Conservation (phyloP, 2,329 filamentous ascomycete species). For the Arthrobotrys sinensis region DNA sequence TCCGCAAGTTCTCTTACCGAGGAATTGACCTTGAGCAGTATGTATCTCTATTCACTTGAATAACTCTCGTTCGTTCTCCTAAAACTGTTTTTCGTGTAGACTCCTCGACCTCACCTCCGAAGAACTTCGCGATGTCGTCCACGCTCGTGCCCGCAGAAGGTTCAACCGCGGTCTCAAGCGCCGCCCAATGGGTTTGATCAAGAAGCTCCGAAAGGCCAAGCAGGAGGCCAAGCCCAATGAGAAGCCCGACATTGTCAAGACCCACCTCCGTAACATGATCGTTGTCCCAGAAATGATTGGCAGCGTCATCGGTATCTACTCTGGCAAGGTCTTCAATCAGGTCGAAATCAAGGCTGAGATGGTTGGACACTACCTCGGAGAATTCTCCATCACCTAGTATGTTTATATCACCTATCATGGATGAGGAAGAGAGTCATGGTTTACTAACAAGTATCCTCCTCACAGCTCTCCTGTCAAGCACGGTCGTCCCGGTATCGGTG, state of each 20-base stretch:
- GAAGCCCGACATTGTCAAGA: constrained; percentile 99
- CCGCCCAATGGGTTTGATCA: constrained; percentile 99
- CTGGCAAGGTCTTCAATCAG: constrained; percentile 99
- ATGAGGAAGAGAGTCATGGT: not conserved
- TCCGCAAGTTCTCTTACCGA: constrained; percentile 99
- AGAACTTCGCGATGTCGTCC: constrained; percentile 98
- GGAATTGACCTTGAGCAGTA: constrained; percentile 99
- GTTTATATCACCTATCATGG: constrained; percentile 69
- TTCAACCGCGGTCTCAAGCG: constrained; percentile 99
- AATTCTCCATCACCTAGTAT: constrained; percentile 99
- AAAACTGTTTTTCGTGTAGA: constrained; percentile 71
- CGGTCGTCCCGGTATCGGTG: constrained; percentile 99
- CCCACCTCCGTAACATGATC: constrained; percentile 99
- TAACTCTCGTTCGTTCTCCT: constrained; percentile 10
- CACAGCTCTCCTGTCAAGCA: constrained; percentile 99
- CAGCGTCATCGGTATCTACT: constrained; percentile 98
- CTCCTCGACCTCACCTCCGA: constrained; percentile 99
- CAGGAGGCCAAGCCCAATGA: constrained; percentile 99
- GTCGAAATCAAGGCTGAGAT: constrained; percentile 99
- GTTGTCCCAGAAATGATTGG: constrained; percentile 99
- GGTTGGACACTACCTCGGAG: constrained; percentile 99
- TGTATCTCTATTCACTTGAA: constrained; percentile 67
- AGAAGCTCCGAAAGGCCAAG: constrained; percentile 99
- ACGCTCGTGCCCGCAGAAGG: constrained; percentile 96
- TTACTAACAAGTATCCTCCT: constrained; percentile 28